phyloP scores from a whole-genome alignment of 1,139 yeast genomes.

The Scheffersomyces lignicola region DNA sequence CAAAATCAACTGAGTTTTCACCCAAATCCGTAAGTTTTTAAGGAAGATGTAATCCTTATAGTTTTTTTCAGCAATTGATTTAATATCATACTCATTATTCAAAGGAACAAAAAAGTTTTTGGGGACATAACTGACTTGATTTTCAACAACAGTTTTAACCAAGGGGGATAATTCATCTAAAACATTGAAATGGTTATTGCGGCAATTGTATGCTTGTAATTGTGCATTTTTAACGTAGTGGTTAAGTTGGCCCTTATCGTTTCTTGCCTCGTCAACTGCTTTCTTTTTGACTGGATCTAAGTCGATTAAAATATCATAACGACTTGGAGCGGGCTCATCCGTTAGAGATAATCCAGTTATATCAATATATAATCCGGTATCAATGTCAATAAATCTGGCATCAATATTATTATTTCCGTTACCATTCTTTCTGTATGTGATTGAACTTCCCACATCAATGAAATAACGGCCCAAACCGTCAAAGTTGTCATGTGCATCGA shows the following conservation, averaged over 20 bases:
- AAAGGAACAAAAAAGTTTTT: constrained; percentile 26
- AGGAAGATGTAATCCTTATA: constrained; percentile 29
- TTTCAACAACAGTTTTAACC: constrained; percentile 30
- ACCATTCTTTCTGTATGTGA: constrained; percentile 31
- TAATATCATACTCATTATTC: constrained; percentile 28
- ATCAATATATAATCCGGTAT: constrained; percentile 40
- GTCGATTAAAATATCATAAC: constrained; percentile 19
- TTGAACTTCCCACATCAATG: constrained; percentile 31
- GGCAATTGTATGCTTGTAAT: constrained; percentile 42
- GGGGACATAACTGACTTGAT: constrained; percentile 36
- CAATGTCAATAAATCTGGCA: constrained; percentile 39
- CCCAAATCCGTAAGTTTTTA: constrained; percentile 37
- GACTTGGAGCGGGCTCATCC: constrained; percentile 30
- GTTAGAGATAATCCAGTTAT: constrained; percentile 35
- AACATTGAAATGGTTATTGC: constrained; percentile 41
- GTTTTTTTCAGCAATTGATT: constrained; percentile 24
- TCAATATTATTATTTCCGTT: constrained; percentile 38
- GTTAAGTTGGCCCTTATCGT: constrained; percentile 5
- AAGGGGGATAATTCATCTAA: constrained; percentile 34
- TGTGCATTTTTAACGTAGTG: constrained; percentile 21
- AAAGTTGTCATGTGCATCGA: constrained; percentile 21
- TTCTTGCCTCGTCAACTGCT: constrained; percentile 7
- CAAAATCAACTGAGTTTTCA: constrained; percentile 22
- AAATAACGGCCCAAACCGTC: constrained; percentile 35
- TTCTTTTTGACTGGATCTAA: constrained; percentile 11